Conservation (phyloP, 768 basidiomycete species). For the Epithele typhae region DNA sequence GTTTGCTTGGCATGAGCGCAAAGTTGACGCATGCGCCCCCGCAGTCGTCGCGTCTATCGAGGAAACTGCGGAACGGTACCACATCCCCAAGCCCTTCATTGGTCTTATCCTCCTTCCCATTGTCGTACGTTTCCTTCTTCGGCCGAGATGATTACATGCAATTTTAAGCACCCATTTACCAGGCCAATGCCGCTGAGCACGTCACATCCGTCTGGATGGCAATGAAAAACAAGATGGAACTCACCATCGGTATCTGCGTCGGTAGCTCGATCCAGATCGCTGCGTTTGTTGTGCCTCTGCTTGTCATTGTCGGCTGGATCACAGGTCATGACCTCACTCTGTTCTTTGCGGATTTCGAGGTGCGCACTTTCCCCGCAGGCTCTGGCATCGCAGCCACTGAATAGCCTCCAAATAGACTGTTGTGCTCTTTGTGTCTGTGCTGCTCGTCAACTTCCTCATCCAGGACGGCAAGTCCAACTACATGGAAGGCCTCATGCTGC, state of each 20-base stretch:
- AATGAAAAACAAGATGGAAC: constrained; percentile 65
- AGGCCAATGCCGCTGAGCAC: constrained; percentile 87
- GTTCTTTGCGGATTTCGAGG: constrained; percentile 86
- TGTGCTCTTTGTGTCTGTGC: constrained; percentile 78
- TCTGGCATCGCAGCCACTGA: not conserved
- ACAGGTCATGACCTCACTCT: constrained; percentile 70
- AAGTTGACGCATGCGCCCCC: too few species aligned
- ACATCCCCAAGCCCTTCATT: constrained; percentile 82
- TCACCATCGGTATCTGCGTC: constrained; percentile 77
- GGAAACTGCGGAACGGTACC: constrained; percentile 77
- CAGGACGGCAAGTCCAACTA: constrained; percentile 82
- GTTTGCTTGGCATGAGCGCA: too few species aligned
- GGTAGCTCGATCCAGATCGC: constrained; percentile 88
- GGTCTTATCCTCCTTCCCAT: constrained; percentile 85
- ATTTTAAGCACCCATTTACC: not conserved
- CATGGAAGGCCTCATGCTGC: constrained; percentile 84
- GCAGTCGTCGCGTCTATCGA: constrained; percentile 89
- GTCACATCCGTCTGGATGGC: constrained; percentile 88
- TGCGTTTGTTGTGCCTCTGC: constrained; percentile 77
- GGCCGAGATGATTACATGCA: not conserved
- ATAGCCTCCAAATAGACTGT: constrained; percentile 59
- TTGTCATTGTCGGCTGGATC: constrained; percentile 88
- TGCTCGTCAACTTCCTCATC: constrained; percentile 76
- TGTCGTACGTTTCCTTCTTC: constrained; percentile 48
- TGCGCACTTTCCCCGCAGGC: constrained; percentile 22